Conservation (phyloP, 192 early-diverging fungal species). For the Helicostylum pulchrum region DNA sequence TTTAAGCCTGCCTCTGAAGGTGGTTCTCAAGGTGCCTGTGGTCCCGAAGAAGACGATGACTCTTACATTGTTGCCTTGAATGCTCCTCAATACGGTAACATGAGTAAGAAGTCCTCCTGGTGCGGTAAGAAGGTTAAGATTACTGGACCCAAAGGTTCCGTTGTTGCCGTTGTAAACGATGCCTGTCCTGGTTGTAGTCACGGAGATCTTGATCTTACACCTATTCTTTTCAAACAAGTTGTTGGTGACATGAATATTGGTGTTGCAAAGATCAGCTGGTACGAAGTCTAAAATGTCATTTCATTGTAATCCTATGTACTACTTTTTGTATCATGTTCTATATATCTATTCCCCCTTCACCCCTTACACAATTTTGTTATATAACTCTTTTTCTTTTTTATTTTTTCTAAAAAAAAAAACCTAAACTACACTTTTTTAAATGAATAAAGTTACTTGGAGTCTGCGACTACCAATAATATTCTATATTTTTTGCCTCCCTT, state of each 20-base stretch:
- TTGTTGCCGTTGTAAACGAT: constrained; percentile 50
- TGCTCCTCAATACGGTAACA: constrained; percentile 27
- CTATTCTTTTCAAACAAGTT: constrained; percentile 47
- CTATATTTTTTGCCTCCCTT: too few species aligned
- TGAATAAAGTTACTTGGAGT: too few species aligned
- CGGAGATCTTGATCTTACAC: constrained; percentile 54
- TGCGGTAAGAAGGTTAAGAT: constrained; percentile 33
- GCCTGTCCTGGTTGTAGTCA: constrained; percentile 48
- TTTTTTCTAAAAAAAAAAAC: too few species aligned
- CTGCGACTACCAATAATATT: too few species aligned
- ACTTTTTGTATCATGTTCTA: too few species aligned
- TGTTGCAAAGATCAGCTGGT: constrained; percentile 51
- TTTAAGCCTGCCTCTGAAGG: constrained; percentile 34
- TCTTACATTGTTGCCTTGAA: constrained; percentile 33
- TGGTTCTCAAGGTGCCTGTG: constrained; percentile 31
- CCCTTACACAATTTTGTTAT: not conserved
- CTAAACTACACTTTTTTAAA: too few species aligned
- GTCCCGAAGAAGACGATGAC: constrained; percentile 20
- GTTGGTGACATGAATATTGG: constrained; percentile 47
- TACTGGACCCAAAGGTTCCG: constrained; percentile 40
- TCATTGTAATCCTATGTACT: too few species aligned
- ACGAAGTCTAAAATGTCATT: constrained; percentile 30
- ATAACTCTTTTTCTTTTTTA: too few species aligned
- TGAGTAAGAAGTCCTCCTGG: constrained; percentile 21
- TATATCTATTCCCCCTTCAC: not conserved